phyloP scores from a whole-genome alignment of 2,329 filamentous ascomycete species.

The Massarina eburnea region DNA sequence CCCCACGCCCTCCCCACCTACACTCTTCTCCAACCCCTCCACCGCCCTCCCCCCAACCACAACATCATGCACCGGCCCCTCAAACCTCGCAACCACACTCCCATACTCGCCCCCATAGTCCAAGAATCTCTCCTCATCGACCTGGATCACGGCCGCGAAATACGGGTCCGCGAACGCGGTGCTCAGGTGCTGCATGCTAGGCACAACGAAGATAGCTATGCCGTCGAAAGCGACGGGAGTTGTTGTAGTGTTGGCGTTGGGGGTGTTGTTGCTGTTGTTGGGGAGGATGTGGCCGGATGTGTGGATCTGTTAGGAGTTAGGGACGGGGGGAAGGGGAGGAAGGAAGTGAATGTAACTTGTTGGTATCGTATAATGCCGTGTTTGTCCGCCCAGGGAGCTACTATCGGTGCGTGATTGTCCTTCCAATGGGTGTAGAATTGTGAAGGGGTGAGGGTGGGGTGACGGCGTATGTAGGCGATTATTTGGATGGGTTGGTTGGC shows the following conservation, averaged over 20 bases:
- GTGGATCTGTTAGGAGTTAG: slow-evolving; percentile 15
- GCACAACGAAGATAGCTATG: slow-evolving; percentile 35
- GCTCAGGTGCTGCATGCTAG: slow-evolving; percentile 25
- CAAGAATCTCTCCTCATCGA: slow-evolving; percentile 33
- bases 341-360: slow-evolving; percentile 23
- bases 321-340: too few species aligned
- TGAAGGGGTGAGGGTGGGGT: slow-evolving; percentile 27
- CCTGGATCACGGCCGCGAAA: slow-evolving; percentile 31
- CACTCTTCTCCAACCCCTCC: too few species aligned
- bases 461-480: slow-evolving; percentile 27
- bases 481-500: slow-evolving; percentile 15
- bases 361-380: slow-evolving; percentile 38
- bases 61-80: slow-evolving; percentile 11
- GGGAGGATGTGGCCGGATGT: slow-evolving; percentile 17
- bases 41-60: too few species aligned
- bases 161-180: slow-evolving; percentile 36
- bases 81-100: slow-evolving; percentile 17
- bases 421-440: slow-evolving; percentile 43
- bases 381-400: slow-evolving; percentile 39
- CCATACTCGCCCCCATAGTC: slow-evolving; percentile 21
- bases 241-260: slow-evolving; percentile 4
- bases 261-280: slow-evolving; percentile 7
- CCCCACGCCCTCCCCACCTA: too few species aligned
- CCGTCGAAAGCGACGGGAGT: slow-evolving; percentile 26
- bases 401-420: slow-evolving; percentile 35